Evolutionary conservation across 352 stramenopile species (phyloP), one percentile per base, ranked within the genome.

Genomic region (Globisporangium yorkense): DNA sequence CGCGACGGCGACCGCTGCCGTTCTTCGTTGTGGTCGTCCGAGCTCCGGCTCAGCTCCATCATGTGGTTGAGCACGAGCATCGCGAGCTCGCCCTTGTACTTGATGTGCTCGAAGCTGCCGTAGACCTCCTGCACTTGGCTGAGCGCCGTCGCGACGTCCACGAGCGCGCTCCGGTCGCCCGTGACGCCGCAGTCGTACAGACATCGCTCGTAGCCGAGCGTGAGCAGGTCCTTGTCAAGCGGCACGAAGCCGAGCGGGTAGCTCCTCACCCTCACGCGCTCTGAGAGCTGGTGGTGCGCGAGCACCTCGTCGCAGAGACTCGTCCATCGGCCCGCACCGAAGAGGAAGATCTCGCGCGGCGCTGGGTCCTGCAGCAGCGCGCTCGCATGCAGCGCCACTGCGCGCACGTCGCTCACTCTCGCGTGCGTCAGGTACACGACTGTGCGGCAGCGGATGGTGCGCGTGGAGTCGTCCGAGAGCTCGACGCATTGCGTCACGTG

Each of bases 31-130:
- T 45, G 5, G 50, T 33, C 13, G 21, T 62, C 49, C 41, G 49
- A 63, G 37, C 61, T 67, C 21, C 59, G 71, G 56, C 71, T 68
- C 48, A 77, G 61, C 56, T 87, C 72, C 67, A 91, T 73, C 43
- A 92, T 61, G 41, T 83, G 73, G 21, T 88, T 77, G 20, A 87
- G 60, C 24, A 91, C 77, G 8, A 84, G 67, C 67, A 84, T 88
- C 10, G 79, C 71, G 39, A 90, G 54, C 41, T 91, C 77, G 10
- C 83, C 83, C 54, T 92, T 92, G 69, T 87, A 88, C 57, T 92
- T 88, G 59, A 92, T 87, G n/a, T 74, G 63, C 18, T 66, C 51
- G 43, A 91, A 88, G 16, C 61, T 62, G 0, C 78, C 83, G 33
- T 86, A 88, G 6, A 79, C 31, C 15, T 76, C 61, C 52, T 92